These are phyloP conservation scores for Fusarium palustre DNA, from an alignment of 2,329 filamentous ascomycete species.

Conservation along the genomic window DNA sequence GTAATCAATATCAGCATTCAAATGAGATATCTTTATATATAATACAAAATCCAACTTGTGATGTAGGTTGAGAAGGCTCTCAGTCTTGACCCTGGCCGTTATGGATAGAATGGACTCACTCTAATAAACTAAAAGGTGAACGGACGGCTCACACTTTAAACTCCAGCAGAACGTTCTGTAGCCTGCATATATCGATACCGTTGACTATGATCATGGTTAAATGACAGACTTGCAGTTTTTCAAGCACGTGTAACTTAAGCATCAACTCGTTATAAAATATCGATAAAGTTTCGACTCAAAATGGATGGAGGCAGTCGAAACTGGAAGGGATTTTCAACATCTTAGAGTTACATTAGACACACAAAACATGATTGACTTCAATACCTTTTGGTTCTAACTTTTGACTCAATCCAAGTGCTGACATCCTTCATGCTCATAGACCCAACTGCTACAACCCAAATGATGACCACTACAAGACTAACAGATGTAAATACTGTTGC, in stretches of 20 bases:
- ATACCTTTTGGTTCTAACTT: not conserved
- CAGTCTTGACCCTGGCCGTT: rapidly evolving
- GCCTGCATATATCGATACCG: not conserved
- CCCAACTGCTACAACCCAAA: not conserved
- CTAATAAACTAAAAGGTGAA: not conserved
- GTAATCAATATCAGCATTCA: no score
- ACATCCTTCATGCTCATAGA: not conserved
- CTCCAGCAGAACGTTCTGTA: not conserved
- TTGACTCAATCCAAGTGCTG: not conserved
- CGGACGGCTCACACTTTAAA: not conserved
- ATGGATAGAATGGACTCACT: no score
- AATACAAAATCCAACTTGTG: not conserved
- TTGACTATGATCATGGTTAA: not conserved
- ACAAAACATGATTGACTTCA: not conserved
- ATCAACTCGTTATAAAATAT: not conserved
- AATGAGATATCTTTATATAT: no score
- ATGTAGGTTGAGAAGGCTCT: rapidly evolving
- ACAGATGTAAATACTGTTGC: not conserved
- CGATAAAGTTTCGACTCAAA: not conserved
- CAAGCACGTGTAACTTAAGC: not conserved
- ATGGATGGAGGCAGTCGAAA: not conserved
- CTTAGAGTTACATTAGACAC: not conserved
- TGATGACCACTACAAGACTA: not conserved
- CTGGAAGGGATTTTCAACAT: not conserved
- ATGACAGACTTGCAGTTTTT: not conserved